Percentiles rank a stretch among this genome's conserved stretches.
These are phyloP conservation scores for Adansonia rubrostipa DNA, from an alignment of 441 rosid species.

Conservation along the genomic window DNA sequence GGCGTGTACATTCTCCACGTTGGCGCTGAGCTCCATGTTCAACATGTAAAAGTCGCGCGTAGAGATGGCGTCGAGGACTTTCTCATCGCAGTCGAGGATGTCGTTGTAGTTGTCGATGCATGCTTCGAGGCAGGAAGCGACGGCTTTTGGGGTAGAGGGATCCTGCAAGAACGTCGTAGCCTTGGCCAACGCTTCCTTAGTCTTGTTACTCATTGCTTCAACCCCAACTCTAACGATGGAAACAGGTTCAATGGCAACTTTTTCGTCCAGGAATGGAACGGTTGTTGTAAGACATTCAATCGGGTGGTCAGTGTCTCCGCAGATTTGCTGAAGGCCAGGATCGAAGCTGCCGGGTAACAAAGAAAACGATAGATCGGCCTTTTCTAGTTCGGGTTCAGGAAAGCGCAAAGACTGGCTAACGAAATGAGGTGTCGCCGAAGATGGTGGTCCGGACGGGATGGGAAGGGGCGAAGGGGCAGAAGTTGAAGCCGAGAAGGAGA, in stretches of 20 bases:
- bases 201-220: slow-evolving; percentile 7
- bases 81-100: slow-evolving; percentile 20
- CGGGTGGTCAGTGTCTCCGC: slow-evolving; percentile 24
- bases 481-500: neutral
- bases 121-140: slow-evolving; percentile 21
- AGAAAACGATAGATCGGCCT: neutral
- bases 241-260: neutral
- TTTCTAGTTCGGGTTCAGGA: neutral
- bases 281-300: slow-evolving; percentile 24
- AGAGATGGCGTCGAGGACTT: slow-evolving; percentile 27
- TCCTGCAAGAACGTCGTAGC: slow-evolving; percentile 17
- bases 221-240: slow-evolving; percentile 31
- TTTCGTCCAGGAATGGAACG: slow-evolving; percentile 12
- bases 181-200: slow-evolving; percentile 13
- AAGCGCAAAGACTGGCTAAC: neutral
- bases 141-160: slow-evolving; percentile 7
- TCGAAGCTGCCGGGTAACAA: neutral
- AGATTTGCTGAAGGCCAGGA: slow-evolving; percentile 18
- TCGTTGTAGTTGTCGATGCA: slow-evolving; percentile 42
- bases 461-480: slow-evolving; percentile 1
- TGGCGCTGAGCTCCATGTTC: slow-evolving; percentile 28
- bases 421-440: neutral
- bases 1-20: slow-evolving; percentile 18
- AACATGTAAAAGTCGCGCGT: slow-evolving; percentile 25
- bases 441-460: too few relatives aligned